Evolutionary conservation across 2,329 filamentous ascomycete genomes (phyloP), one percentile per base, ranked within the genome.

Genomic region (Sclerotinia subarctica): DNA sequence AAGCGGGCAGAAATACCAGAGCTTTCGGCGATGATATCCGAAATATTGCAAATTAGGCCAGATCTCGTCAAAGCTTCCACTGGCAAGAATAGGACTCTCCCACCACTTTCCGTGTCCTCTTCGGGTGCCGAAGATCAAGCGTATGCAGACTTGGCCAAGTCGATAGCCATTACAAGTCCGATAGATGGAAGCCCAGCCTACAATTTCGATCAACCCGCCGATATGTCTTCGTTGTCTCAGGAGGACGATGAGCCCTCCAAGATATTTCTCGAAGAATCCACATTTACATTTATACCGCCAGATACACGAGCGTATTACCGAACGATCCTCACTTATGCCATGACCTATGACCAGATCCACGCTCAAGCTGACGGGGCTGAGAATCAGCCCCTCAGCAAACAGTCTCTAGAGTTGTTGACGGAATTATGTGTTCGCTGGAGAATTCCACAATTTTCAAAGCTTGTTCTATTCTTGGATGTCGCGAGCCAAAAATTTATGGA

Each of bases 361-460:
- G 81, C 82, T 44, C 72, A 75, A 32, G 81, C 82, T 66, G 80
- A 82, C 59, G 81, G 83, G 52, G 79, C 62, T 51, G 62, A 68
- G 19, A 65, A 66, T 26, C 56, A 80, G 32, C 84, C 85, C 19
- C 79, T 90, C n/a, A 95, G 93, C 0, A 92, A 90, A 74, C 87
- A 91, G 70, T 95, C 93, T 2, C 85, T 88, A 60, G 93, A 97
- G 67, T 82, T 99, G 57, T 80, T 99, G 70, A 91, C 90, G 69
- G 94, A 98, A 78, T 84, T 97, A 68, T 92, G 90, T 69, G 82
- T 93, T 70, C 88, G 94, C 74, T 99, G 95, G 95, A 89, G 95
- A 62, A 85, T 99, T 70, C 93, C 94, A 2, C 88, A 90, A 72
- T 93, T 89, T 75, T 92, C 93, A 4, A 87, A 93, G 56, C 84